These are phyloP conservation scores for Termitomyces sp. DNA, from an alignment of 768 basidiomycete genomes.

Conservation along the genomic window DNA sequence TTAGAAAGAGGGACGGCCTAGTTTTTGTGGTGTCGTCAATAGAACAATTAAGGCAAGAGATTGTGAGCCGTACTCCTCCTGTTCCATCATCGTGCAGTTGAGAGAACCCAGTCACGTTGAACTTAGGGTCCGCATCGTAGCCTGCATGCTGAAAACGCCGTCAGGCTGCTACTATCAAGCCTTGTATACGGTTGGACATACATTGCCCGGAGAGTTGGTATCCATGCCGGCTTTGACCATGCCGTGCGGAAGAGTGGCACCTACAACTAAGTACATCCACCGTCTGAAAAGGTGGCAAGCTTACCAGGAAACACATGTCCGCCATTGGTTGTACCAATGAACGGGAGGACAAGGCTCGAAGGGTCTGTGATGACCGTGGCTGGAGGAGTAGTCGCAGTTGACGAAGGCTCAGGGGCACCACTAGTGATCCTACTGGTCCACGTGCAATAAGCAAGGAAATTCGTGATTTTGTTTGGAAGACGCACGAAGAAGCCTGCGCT, in stretches of 20 bases:
- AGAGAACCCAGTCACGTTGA: constrained; percentile 56
- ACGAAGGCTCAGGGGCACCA: neutral
- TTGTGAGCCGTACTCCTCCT: constrained; percentile 44
- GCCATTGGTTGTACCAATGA: constrained; percentile 64
- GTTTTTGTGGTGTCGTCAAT: neutral
- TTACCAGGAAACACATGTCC: constrained; percentile 67
- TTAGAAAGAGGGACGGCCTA: constrained; percentile 56
- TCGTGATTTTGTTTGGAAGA: neutral
- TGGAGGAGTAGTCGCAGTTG: neutral
- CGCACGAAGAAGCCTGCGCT: neutral
- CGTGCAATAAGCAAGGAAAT: neutral
- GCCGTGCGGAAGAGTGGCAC: constrained; percentile 66
- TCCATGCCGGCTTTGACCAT: constrained; percentile 71
- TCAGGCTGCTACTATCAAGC: neutral
- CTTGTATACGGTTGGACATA: constrained; percentile 23
- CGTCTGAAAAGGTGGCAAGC: constrained; percentile 8
- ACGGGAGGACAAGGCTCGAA: constrained; percentile 50
- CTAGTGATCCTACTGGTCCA: neutral
- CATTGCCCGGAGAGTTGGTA: constrained; percentile 62
- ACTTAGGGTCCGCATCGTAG: constrained; percentile 43
- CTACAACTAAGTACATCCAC: constrained; percentile 25
- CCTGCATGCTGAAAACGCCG: constrained; percentile 39
- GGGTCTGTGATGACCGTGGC: constrained; percentile 30
- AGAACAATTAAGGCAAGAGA: neutral
- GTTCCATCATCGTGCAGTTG: constrained; percentile 65